Base-by-base conservation (phyloP, 305 asterid species). In the Rubia peregrina region DNA sequence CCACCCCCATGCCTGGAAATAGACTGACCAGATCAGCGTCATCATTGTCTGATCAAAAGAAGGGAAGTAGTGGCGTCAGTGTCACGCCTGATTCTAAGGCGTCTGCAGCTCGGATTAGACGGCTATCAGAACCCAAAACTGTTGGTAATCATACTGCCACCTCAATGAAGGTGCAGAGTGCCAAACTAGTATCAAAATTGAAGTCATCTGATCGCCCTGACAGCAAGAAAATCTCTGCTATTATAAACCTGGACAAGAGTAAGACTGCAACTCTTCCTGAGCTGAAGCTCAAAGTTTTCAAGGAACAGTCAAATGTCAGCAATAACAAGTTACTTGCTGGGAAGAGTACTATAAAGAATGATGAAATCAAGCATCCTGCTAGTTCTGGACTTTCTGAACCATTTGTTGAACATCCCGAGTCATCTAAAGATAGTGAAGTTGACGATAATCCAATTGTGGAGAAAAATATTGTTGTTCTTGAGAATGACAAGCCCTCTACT, bases 101-200 rank as follows among this genome's bases (percentile, higher is more conserved):
- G 69, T 86, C 99, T 72, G 74, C 77, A 81, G 81, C 89, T 51
- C 89, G 91, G 61, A 83, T 88, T 73, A 86, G 95, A 84, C 87
- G 97, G 81, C 81, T 91, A 75, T 91, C 99, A 33, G 98, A 89
- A 85, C 98, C 99, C 73, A 94, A 83, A 87, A 75, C 83, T 79
- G 61, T 78, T 64, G 70, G 78, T 74, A 84, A 48, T 63, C 76
- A 64, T 41, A 53, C 88, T 73, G 80, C 78, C 70, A 79, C 79
- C 71, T 70, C 83, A 69, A 59, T 56, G 63, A 93, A 88, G 80
- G 65, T 76, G 24, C 87, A 78, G 72, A 89, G 87, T 79, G 77
- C 91, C 61, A 93, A 83, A 73, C 70, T 84, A 65, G 81, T 78
- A 53, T 69, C 80, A 61, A 91, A 85, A 78, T 65, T 84, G 68